phyloP scores from a whole-genome alignment of 768 basidiomycete species.

The Tephrocybe sp. region DNA sequence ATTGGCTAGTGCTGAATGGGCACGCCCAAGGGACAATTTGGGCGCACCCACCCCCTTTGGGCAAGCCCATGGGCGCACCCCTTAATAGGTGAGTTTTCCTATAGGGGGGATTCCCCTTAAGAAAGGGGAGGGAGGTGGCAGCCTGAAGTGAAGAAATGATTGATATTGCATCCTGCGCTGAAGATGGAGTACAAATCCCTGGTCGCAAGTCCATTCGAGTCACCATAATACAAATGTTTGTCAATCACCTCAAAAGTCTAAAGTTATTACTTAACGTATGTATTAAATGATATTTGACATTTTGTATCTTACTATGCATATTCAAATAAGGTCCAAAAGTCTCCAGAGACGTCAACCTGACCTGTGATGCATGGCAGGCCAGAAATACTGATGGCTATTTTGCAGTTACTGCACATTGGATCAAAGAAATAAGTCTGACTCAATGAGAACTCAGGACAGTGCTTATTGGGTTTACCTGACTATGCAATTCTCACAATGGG shows the following conservation, averaged over 20 bases:
- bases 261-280: neutral
- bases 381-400: conserved; percentile 34
- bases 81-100: no score
- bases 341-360: conserved; percentile 19
- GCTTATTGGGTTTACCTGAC: conserved; percentile 30
- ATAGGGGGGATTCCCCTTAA: no score
- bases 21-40: no score
- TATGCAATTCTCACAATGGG: conserved; percentile 38
- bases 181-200: conserved; percentile 34
- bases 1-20: no score
- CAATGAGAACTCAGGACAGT: conserved; percentile 26
- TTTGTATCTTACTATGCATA: no score
- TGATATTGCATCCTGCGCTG: conserved; percentile 31
- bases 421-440: conserved; percentile 22
- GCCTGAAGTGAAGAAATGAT: no score
- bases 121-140: no score
- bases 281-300: no score
- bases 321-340: neutral
- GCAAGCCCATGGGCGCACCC: no score
- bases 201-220: neutral
- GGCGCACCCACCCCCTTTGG: no score
- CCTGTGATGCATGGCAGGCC: conserved; percentile 40
- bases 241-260: neutral
- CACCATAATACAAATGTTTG: neutral
- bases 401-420: conserved; percentile 37